A percentile compares a stretch with the other conserved stretches of the same genome.
These are phyloP conservation scores for Pseudozyma hubeiensis DNA, from an alignment of 1,284 basidiomycete species.

Conservation along the genomic window DNA sequence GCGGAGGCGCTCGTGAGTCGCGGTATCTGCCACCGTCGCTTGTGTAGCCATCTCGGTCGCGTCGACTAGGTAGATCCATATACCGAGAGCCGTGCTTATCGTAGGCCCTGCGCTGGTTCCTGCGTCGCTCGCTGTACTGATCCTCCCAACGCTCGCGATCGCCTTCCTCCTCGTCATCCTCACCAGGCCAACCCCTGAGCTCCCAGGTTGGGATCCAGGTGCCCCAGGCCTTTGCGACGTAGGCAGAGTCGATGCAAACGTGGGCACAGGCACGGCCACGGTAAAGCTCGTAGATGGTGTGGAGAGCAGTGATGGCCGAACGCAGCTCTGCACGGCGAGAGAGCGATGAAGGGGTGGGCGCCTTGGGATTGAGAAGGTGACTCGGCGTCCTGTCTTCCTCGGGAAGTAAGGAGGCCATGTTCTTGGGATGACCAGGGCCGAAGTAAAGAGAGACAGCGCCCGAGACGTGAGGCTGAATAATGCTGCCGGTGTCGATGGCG, in stretches of 20 bases:
- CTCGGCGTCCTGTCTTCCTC: constrained; percentile 41
- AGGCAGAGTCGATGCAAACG: constrained; percentile 61
- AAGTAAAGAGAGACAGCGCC: constrained; percentile 51
- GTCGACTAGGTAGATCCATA: constrained; percentile 26
- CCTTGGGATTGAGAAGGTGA: constrained; percentile 53
- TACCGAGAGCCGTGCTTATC: constrained; percentile 25
- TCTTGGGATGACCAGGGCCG: constrained; percentile 50
- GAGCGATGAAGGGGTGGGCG: constrained; percentile 43
- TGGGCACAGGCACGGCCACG: constrained; percentile 54
- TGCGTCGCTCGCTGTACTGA: constrained; percentile 33
- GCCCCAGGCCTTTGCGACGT: constrained; percentile 65
- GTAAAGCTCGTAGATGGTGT: constrained; percentile 51
- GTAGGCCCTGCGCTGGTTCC: constrained; percentile 26
- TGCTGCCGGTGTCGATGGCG: constrained; percentile 48
- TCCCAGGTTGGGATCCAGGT: constrained; percentile 64
- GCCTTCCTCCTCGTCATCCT: constrained; percentile 41
- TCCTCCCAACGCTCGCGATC: constrained; percentile 27
- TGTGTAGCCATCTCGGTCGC: constrained; percentile 26
- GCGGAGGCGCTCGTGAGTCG: constrained; percentile 7
- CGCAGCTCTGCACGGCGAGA: constrained; percentile 55
- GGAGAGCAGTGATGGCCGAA: constrained; percentile 50
- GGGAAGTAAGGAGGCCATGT: constrained; percentile 48
- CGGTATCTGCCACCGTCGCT: constrained; percentile 37
- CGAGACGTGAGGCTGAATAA: constrained; percentile 47
- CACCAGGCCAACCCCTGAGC: constrained; percentile 58